A percentile compares a stretch with the other conserved stretches of the same genome.
Conservation (phyloP, 306 rosid genomes). For the Citrullus colocynthis region DNA sequence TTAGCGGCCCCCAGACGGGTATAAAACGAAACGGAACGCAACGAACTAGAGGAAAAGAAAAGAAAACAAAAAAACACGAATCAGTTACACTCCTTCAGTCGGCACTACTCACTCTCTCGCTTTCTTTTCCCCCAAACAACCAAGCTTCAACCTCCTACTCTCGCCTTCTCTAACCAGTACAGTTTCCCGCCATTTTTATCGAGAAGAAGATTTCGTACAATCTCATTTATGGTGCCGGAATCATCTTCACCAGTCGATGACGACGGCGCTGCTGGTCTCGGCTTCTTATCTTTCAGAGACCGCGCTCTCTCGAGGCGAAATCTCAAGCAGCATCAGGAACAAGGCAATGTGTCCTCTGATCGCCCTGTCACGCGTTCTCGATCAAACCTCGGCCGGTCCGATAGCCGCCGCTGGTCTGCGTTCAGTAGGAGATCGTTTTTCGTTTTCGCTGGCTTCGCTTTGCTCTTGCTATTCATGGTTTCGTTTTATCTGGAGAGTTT, state of each 20-base stretch:
- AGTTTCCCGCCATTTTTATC: neutral
- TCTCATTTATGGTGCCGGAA: neutral
- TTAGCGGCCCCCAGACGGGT: neutral
- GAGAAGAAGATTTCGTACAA: neutral
- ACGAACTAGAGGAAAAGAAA: neutral
- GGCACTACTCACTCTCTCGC: neutral
- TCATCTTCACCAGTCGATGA: neutral
- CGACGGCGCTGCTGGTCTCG: constrained; percentile 14
- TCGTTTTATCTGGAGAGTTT: constrained; percentile 73
- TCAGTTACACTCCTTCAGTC: neutral
- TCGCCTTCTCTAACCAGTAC: neutral
- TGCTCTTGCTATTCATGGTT: constrained; percentile 45
- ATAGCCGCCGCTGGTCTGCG: constrained; percentile 47
- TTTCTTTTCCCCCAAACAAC: neutral
- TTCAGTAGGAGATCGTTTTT: constrained; percentile 47
- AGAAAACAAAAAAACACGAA: neutral
- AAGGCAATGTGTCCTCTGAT: constrained; percentile 22
- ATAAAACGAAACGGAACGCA: neutral
- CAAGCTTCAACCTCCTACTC: neutral
- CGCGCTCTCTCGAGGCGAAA: constrained; percentile 41
- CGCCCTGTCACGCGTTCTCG: constrained; percentile 30
- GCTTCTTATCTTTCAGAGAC: constrained; percentile 37
- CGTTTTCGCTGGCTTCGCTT: constrained; percentile 25
- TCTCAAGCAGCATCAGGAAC: constrained; percentile 28
- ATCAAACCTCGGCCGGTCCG: constrained; percentile 43